phyloP scores from a whole-genome alignment of 31 red algal genomes.

The Porphyra umbilicalis region DNA sequence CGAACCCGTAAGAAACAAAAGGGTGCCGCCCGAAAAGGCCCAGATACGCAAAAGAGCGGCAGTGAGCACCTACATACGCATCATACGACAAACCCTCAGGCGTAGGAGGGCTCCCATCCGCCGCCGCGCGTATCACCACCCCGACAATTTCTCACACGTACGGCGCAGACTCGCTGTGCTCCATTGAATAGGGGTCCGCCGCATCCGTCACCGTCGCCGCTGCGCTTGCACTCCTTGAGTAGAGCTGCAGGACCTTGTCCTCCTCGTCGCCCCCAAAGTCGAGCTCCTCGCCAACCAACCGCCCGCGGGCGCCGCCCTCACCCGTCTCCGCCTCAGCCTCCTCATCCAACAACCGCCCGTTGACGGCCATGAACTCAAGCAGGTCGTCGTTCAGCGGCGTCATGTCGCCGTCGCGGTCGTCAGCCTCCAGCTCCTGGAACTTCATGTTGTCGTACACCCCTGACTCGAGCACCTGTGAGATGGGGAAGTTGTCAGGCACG shows the following conservation, averaged over 20 bases:
- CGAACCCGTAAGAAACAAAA: no score
- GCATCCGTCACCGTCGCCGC: neutral
- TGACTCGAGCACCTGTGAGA: constrained; percentile 19
- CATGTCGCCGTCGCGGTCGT: constrained; percentile 22
- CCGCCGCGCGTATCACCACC: no score
- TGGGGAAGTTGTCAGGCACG: constrained; percentile 30
- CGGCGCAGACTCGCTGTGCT: neutral
- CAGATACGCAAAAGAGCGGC: no score
- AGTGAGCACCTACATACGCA: no score
- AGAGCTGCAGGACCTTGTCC: constrained; percentile 19
- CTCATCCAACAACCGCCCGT: constrained; percentile 43
- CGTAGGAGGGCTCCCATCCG: no score
- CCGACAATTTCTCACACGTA: neutral
- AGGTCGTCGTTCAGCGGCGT: constrained; percentile 34
- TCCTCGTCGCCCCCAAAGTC: constrained; percentile 40
- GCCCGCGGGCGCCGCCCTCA: constrained; percentile 1
- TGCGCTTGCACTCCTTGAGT: neutral
- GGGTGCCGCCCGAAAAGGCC: no score
- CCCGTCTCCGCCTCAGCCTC: constrained; percentile 18
- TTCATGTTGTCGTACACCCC: constrained; percentile 41
- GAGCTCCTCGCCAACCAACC: constrained; percentile 36
- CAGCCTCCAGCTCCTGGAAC: constrained; percentile 37
- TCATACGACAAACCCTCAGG: no score
- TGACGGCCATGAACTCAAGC: constrained; percentile 25
- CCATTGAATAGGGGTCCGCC: neutral